phyloP scores from a whole-genome alignment of 1,139 yeast species.

The Saccharomycopsis hybrid region DNA sequence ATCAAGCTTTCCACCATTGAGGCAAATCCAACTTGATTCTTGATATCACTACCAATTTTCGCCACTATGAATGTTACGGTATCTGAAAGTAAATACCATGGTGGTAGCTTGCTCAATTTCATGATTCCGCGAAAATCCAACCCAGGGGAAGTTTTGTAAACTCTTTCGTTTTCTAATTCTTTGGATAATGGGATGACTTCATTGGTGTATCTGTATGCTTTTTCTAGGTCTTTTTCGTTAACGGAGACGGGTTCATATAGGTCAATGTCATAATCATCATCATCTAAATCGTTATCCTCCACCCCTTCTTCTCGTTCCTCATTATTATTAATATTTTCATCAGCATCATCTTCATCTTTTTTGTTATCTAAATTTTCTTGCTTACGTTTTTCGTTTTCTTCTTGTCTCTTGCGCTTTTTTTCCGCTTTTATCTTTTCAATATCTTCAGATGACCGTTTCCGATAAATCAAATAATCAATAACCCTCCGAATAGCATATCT shows the following conservation, averaged over 20 bases:
- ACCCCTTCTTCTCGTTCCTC: conserved; percentile 25
- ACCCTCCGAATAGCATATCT: conserved; percentile 19
- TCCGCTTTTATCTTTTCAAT: conserved; percentile 8
- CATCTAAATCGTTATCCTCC: conserved; percentile 20
- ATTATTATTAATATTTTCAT: conserved; percentile 23
- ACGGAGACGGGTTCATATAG: conserved; percentile 29
- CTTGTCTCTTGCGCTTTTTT: conserved; percentile 4
- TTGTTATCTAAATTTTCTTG: conserved; percentile 24
- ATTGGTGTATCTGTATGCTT: conserved; percentile 68
- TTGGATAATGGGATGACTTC: conserved; percentile 45
- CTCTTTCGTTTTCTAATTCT: conserved; percentile 38
- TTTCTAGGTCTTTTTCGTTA: conserved; percentile 29
- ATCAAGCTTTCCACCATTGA: conserved; percentile 52
- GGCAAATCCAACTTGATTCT: conserved; percentile 41
- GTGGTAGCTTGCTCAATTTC: conserved; percentile 40
- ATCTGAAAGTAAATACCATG: conserved; percentile 54
- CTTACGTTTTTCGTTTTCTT: conserved; percentile 16
- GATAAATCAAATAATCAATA: conserved; percentile 27
- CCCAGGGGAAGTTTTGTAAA: conserved; percentile 41
- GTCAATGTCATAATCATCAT: conserved; percentile 22
- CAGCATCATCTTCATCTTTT: conserved; percentile 20
- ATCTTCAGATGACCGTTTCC: conserved; percentile 2
- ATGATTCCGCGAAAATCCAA: conserved; percentile 64
- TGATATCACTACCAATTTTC: conserved; percentile 20
- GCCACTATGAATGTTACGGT: conserved; percentile 34